Conservation (phyloP, 306 rosid species). For the Corylus avellana region DNA sequence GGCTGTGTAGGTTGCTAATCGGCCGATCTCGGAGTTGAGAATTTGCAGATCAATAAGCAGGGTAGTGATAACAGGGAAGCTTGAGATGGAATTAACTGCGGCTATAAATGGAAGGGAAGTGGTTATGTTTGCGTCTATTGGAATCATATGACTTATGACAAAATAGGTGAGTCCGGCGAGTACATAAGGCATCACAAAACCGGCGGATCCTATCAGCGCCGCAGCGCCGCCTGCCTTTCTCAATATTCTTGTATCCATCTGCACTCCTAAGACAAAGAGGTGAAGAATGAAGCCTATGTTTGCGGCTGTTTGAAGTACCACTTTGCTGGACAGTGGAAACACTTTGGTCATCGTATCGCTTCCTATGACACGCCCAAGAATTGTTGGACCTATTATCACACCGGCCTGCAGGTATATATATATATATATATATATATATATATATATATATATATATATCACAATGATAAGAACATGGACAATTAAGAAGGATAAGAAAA, state of each 20-base stretch:
- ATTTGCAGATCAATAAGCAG: constrained; percentile 1
- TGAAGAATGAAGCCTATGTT: constrained; percentile 21
- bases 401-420: background rate
- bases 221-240: constrained; percentile 8
- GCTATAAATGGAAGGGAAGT: background rate
- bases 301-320: constrained; percentile 10
- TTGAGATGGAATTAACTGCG: background rate
- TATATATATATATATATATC: too few species aligned
- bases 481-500: too few species aligned
- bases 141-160: background rate
- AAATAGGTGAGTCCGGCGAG: constrained; percentile 1
- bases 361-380: background rate
- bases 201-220: background rate
- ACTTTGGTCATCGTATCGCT: background rate
- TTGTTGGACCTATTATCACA: constrained; percentile 23
- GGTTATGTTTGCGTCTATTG: background rate
- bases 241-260: background rate
- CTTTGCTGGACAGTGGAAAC: background rate
- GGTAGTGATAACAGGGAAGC: constrained; percentile 8
- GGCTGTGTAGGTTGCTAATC: background rate
- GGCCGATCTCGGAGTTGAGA: constrained; percentile 15
- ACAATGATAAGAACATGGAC: too few species aligned
- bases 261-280: constrained; percentile 12
- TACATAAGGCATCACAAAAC: background rate
- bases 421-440: too few species aligned